A percentile compares a stretch with the other conserved stretches of the same genome.
phyloP scores from a whole-genome alignment of 1,284 basidiomycete species.

The Gymnopus androsaceus region DNA sequence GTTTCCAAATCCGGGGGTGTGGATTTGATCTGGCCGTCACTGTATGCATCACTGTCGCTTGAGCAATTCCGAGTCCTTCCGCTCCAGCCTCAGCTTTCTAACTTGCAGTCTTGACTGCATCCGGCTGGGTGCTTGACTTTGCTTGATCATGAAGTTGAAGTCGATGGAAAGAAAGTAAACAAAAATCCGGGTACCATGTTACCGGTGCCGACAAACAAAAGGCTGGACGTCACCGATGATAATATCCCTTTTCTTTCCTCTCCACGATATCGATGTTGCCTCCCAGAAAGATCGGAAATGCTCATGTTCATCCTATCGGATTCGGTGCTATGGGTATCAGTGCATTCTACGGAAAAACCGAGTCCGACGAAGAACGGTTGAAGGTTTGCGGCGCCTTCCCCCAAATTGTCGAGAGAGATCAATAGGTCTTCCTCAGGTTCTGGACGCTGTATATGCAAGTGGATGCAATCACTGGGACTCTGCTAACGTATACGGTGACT shows the following conservation, averaged over 20 bases:
- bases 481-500: slow-evolving; percentile 44
- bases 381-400: slow-evolving; percentile 24
- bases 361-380: slow-evolving; percentile 36
- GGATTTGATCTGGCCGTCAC: no score
- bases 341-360: slow-evolving; percentile 31
- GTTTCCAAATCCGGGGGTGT: no score
- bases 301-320: slow-evolving; percentile 33
- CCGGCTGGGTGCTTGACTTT: no score
- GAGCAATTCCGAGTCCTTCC: no score
- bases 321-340: slow-evolving; percentile 39
- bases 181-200: no score
- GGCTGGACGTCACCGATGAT: background rate
- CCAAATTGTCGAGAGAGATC: background rate
- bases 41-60: no score
- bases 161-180: no score
- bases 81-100: no score
- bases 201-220: no score
- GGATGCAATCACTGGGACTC: slow-evolving; percentile 48
- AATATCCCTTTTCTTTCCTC: background rate
- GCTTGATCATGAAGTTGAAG: no score
- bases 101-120: no score
- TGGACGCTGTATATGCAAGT: slow-evolving; percentile 40
- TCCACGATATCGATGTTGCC: background rate
- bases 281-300: slow-evolving; percentile 16
- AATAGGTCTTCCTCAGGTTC: slow-evolving; percentile 25